Percentiles rank a stretch among this genome's conserved stretches.
Conservation (phyloP, 176 grass and related monocot species). For the Carex myosuroides region DNA sequence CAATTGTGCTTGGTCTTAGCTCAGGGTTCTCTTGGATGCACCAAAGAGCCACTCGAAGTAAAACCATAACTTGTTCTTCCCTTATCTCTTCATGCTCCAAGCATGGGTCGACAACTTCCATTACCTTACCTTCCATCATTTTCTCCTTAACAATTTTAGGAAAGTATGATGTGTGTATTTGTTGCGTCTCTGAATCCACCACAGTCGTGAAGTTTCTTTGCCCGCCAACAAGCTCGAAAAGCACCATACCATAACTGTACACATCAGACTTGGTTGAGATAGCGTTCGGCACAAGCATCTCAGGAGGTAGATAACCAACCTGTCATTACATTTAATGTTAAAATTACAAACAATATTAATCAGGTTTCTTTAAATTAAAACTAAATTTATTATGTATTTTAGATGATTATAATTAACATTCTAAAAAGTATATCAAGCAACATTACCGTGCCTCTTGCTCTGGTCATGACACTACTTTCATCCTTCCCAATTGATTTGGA, state of each 20-base stretch:
- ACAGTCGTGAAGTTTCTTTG: constrained; percentile 17
- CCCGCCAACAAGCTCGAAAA: constrained; percentile 45
- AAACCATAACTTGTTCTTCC: constrained; percentile 20
- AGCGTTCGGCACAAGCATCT: no score
- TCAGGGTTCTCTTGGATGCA: constrained; percentile 36
- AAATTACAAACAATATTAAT: background rate
- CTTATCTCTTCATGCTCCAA: constrained; percentile 13
- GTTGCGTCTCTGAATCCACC: background rate
- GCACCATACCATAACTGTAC: constrained; percentile 59
- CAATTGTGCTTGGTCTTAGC: constrained; percentile 33
- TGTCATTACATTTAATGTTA: background rate
- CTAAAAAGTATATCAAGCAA: no score
- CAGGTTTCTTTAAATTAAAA: background rate
- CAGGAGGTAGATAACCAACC: no score
- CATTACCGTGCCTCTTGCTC: no score
- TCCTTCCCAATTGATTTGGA: no score
- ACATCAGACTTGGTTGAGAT: constrained; percentile 46
- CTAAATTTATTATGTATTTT: background rate
- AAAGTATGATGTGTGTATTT: background rate
- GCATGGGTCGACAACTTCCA: constrained; percentile 43
- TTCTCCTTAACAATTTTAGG: constrained; percentile 27
- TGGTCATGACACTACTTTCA: no score
- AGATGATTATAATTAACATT: no score
- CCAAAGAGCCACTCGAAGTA: constrained; percentile 39
- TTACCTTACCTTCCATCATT: constrained; percentile 20